Percentiles rank a stretch among this genome's conserved stretches.
These are phyloP conservation scores for Moricandia arvensis DNA, from an alignment of 345 rosid genomes.

Conservation along the genomic window DNA sequence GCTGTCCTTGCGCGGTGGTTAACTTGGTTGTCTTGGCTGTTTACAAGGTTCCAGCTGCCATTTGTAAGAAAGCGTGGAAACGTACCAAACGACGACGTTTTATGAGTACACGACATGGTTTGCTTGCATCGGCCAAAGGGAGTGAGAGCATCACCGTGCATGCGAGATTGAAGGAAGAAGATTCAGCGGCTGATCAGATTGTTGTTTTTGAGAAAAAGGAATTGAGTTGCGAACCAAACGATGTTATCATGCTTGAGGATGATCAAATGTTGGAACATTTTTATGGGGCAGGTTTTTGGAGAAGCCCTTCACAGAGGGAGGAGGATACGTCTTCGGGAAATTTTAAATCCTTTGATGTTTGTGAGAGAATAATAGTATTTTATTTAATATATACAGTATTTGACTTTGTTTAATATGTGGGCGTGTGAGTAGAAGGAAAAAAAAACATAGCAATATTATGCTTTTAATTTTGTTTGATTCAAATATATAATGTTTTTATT, in stretches of 20 bases:
- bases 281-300: conserved; percentile 51
- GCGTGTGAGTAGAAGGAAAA: not conserved
- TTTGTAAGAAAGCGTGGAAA: conserved; percentile 56
- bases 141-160: conserved; percentile 22
- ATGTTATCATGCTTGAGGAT: conserved; percentile 43
- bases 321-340: conserved; percentile 19
- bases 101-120: conserved; percentile 34
- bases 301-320: conserved; percentile 49
- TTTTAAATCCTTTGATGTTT: not conserved
- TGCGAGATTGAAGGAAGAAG: conserved; percentile 34
- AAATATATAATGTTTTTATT: not conserved
- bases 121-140: conserved; percentile 22
- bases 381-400: not conserved
- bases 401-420: not conserved
- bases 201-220: not conserved
- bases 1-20: conserved; percentile 61
- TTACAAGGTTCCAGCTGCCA: conserved; percentile 58
- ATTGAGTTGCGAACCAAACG: not conserved
- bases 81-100: conserved; percentile 38
- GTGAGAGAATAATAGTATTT: conserved; percentile 6
- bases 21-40: conserved; percentile 59
- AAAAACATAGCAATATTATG: conserved; percentile 2
- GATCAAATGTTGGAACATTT: conserved; percentile 53
- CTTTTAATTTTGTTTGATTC: not conserved
- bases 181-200: conserved; percentile 23